Evolutionary conservation across 495 filamentous ascomycete genomes (phyloP).

Genomic region (Trichoderma virens): DNA sequence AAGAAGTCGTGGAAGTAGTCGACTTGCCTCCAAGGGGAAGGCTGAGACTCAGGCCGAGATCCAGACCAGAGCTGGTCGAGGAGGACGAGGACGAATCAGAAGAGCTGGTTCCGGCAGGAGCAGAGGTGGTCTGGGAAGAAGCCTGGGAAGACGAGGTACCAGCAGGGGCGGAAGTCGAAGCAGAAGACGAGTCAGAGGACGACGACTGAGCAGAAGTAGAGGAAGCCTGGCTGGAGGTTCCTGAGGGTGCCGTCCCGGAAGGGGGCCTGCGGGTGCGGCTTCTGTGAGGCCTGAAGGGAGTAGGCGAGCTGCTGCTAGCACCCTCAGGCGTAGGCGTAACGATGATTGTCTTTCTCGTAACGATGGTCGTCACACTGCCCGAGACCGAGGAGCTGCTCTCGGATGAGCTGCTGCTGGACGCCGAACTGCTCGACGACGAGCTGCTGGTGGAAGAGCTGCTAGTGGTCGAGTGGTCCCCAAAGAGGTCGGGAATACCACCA

Average conservation of each 20-base stretch:
- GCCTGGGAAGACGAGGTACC: not conserved
- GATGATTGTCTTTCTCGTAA: not conserved
- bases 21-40: not conserved
- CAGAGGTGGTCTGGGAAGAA: not conserved
- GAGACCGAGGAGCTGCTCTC: not conserved
- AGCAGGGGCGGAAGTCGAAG: not conserved
- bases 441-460: not conserved
- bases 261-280: too few relatives aligned
- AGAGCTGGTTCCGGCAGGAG: not conserved
- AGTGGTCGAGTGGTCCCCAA: not conserved
- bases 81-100: not conserved
- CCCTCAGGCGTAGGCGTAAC: not conserved
- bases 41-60: not conserved
- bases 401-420: not conserved
- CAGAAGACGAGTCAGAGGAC: not conserved
- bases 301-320: not conserved
- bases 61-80: not conserved
- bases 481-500: not conserved
- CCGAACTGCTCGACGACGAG: not conserved
- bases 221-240: not conserved
- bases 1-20: not conserved
- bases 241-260: not conserved
- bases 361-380: conserved; percentile 1
- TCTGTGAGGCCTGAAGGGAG: not conserved
- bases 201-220: not conserved